A percentile compares a stretch with the other conserved stretches of the same genome.
These are phyloP conservation scores for Dictyostelium firmibasis DNA, from an alignment of 78 protist genomes.

Conservation along the genomic window DNA sequence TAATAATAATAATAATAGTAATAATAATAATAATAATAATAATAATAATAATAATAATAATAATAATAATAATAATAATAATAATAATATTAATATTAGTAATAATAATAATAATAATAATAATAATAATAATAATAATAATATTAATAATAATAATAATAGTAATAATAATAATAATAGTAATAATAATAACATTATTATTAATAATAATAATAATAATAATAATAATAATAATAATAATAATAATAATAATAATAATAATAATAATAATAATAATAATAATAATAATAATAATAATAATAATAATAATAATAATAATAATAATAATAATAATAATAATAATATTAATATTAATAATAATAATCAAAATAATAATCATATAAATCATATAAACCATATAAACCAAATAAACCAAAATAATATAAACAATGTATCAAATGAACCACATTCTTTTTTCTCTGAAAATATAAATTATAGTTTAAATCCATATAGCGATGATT, in stretches of 20 bases:
- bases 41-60: background rate
- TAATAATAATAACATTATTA: too few species aligned
- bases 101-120: background rate
- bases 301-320: background rate
- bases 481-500: conserved; percentile 9
- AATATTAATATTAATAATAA: background rate
- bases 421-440: background rate
- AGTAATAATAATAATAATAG: background rate
- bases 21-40: background rate
- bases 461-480: conserved; percentile 3
- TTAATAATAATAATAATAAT: background rate
- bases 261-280: background rate
- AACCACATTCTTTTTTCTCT: conserved; percentile 25
- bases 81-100: background rate
- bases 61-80: background rate
- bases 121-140: background rate
- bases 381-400: background rate
- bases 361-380: background rate
- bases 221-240: background rate
- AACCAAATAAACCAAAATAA: background rate
- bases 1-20: background rate
- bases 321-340: background rate
- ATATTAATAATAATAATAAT: background rate
- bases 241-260: background rate
- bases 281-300: background rate